phyloP scores from a whole-genome alignment of 2,329 filamentous ascomycete species.

The Fusarium equiseti region DNA sequence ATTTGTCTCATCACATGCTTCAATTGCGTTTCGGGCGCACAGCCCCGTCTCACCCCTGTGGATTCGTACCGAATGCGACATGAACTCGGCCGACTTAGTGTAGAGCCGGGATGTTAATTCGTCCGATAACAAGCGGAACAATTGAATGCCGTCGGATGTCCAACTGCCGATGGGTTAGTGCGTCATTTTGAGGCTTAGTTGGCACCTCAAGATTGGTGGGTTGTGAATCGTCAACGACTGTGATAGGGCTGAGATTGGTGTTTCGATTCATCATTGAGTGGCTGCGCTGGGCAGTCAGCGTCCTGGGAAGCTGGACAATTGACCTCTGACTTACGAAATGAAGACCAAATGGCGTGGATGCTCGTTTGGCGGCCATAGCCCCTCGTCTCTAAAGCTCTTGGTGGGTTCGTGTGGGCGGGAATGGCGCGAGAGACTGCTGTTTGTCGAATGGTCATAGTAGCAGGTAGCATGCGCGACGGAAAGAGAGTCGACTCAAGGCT shows the following conservation, averaged over 20 bases:
- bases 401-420: no score
- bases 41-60: slow-evolving; percentile 2
- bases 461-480: no score
- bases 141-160: slow-evolving; percentile 18
- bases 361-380: no score
- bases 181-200: slow-evolving; percentile 12
- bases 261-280: not conserved
- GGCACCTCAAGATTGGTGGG: not conserved
- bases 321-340: no score
- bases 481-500: no score
- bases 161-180: slow-evolving; percentile 4
- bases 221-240: not conserved
- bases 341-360: no score
- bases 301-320: no score
- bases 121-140: slow-evolving; percentile 6
- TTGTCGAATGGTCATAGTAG: no score
- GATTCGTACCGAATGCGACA: slow-evolving; percentile 2
- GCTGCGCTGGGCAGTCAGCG: no score
- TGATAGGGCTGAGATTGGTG: not conserved
- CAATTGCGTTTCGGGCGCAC: slow-evolving; percentile 26
- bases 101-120: slow-evolving; percentile 4
- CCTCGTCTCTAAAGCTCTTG: no score
- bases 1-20: slow-evolving; percentile 25
- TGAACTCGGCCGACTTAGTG: not conserved
- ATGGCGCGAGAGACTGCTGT: no score